These are phyloP conservation scores for Phytophthora brassicae DNA, from an alignment of 352 stramenopile species.

Conservation along the genomic window DNA sequence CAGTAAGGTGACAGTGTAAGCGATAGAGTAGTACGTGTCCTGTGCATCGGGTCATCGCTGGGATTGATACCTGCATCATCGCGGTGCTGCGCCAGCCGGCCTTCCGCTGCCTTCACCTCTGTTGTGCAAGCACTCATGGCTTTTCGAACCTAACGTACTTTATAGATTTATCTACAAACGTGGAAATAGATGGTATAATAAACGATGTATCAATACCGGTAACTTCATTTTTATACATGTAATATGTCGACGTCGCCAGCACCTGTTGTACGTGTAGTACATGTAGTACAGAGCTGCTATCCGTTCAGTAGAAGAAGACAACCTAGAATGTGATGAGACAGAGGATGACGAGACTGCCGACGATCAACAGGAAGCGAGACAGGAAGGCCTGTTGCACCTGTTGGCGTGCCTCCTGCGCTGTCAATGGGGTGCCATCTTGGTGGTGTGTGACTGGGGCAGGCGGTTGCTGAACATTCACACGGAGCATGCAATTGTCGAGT, in stretches of 20 bases:
- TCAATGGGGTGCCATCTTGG: slow-evolving; percentile 47
- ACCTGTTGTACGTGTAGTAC: too few relatives aligned
- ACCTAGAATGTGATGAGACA: slow-evolving; percentile 67
- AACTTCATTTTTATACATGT: too few relatives aligned
- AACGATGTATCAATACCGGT: too few relatives aligned
- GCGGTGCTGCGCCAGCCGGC: slow-evolving; percentile 34
- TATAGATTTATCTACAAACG: too few relatives aligned
- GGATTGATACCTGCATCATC: slow-evolving; percentile 31
- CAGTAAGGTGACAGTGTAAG: not conserved
- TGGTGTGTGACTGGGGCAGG: slow-evolving; percentile 38
- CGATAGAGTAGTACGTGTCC: not conserved
- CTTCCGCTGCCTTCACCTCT: slow-evolving; percentile 36
- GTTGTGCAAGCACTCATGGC: slow-evolving; percentile 21
- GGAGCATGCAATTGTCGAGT: not conserved
- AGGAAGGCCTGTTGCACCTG: slow-evolving; percentile 76
- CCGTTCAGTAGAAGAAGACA: not conserved
- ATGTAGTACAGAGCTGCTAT: not conserved
- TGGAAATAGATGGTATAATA: too few relatives aligned
- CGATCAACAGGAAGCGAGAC: slow-evolving; percentile 66
- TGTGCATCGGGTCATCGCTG: too few relatives aligned
- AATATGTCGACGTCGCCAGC: too few relatives aligned
- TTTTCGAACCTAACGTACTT: too few relatives aligned
- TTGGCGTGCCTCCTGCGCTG: slow-evolving; percentile 54
- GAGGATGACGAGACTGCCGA: slow-evolving; percentile 73
- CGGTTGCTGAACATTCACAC: slow-evolving; percentile 34